phyloP scores from a whole-genome alignment of 192 early-diverging fungal genomes.

The Pilobolus umbonatus region DNA sequence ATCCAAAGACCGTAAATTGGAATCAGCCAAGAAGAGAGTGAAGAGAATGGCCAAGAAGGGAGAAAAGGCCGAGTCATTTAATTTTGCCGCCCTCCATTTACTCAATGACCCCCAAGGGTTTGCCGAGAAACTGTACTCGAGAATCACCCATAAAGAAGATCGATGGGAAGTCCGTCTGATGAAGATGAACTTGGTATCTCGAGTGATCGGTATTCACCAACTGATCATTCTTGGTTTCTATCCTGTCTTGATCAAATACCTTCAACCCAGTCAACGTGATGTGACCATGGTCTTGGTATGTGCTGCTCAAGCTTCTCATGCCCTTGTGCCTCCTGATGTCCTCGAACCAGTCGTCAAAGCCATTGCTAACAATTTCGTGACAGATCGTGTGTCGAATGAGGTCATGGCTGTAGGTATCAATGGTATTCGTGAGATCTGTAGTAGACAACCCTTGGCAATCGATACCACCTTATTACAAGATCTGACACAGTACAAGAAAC shows the following conservation, averaged over 20 bases:
- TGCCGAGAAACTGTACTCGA: conserved; percentile 90
- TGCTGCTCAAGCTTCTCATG: conserved; percentile 87
- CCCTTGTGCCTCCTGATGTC: conserved; percentile 91
- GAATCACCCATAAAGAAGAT: conserved; percentile 69
- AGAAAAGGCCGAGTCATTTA: conserved; percentile 67
- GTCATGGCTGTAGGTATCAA: conserved; percentile 93
- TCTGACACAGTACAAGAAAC: conserved; percentile 87
- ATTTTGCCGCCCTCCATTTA: conserved; percentile 92
- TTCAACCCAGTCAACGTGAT: conserved; percentile 94
- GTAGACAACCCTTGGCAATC: conserved; percentile 90
- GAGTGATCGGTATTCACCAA: conserved; percentile 94
- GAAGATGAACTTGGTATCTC: conserved; percentile 91
- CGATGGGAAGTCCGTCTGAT: conserved; percentile 88
- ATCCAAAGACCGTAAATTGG: conserved; percentile 67
- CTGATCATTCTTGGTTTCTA: conserved; percentile 89
- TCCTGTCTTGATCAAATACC: conserved; percentile 85
- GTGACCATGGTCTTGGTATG: conserved; percentile 91
- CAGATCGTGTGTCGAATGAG: conserved; percentile 84
- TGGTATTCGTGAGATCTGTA: conserved; percentile 82
- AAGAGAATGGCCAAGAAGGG: conserved; percentile 65
- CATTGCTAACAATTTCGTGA: conserved; percentile 96
- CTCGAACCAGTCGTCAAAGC: conserved; percentile 83
- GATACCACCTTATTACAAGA: conserved; percentile 78
- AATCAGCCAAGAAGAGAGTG: conserved; percentile 69
- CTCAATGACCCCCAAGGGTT: conserved; percentile 98